Conservation (phyloP, 345 rosid species). For the Cardamine chenopodiifolia region DNA sequence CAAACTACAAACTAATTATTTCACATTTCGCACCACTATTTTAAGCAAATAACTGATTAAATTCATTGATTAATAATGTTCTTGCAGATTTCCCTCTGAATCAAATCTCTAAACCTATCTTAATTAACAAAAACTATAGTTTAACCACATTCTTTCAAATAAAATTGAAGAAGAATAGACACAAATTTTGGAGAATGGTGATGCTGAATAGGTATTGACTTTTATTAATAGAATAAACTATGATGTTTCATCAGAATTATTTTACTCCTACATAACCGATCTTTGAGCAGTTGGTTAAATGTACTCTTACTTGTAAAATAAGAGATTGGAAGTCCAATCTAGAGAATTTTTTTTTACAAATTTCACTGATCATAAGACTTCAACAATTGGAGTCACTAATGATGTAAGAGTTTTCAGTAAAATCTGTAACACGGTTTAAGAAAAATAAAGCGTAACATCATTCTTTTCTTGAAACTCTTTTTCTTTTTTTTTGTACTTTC, state of each 20-base stretch:
- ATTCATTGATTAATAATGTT: too few species aligned
- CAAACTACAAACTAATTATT: background rate
- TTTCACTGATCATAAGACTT: background rate
- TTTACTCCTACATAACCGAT: background rate
- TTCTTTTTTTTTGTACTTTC: background rate
- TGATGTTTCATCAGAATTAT: background rate
- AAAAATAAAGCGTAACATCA: background rate
- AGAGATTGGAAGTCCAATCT: background rate
- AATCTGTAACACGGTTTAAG: background rate
- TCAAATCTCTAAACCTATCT: background rate
- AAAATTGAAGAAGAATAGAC: background rate
- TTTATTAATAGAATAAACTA: background rate
- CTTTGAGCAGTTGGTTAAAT: background rate
- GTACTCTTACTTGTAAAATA: background rate
- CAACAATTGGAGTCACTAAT: background rate
- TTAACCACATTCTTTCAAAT: background rate
- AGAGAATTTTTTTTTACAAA: background rate
- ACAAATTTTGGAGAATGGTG: background rate
- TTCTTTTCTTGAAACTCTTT: too few species aligned
- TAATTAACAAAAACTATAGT: background rate
- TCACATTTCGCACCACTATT: too few species aligned
- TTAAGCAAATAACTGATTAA: too few species aligned
- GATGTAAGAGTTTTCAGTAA: background rate
- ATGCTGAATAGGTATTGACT: background rate
- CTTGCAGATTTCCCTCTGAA: background rate